These are phyloP conservation scores for Cyanidiococcus yangmingshanensis DNA, from an alignment of 23 red algal species.

Conservation along the genomic window DNA sequence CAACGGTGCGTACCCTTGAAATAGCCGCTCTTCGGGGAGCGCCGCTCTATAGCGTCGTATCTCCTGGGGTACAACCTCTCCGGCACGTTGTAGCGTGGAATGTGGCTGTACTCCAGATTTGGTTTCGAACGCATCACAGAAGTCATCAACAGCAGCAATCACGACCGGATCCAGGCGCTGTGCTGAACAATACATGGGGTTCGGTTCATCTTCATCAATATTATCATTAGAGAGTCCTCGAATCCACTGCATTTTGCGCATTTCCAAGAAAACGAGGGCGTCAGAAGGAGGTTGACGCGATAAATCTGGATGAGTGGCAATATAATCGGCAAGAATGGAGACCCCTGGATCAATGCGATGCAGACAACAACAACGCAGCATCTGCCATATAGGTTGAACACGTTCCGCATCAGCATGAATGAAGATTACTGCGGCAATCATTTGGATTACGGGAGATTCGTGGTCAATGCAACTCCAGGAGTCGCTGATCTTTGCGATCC, in stretches of 20 bases:
- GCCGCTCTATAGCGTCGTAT: not conserved
- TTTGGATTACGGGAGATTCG: not conserved
- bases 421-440: not conserved
- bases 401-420: not conserved
- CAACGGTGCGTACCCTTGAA: not conserved
- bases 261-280: not conserved
- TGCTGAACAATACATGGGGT: no score
- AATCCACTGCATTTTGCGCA: not conserved
- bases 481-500: not conserved
- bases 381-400: not conserved
- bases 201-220: not conserved
- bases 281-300: not conserved
- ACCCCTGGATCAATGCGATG: not conserved
- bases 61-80: not conserved
- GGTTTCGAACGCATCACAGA: not conserved
- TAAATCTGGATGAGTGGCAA: not conserved
- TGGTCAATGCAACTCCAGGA: not conserved
- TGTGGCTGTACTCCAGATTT: not conserved
- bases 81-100: not conserved
- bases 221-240: not conserved
- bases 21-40: slow-evolving; percentile 6
- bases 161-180: not conserved
- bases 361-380: not conserved
- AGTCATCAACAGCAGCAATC: slow-evolving; percentile 8
- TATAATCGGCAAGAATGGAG: not conserved